These are phyloP conservation scores for Oemleria cerasiformis DNA, from an alignment of 306 rosid genomes.

Conservation along the genomic window DNA sequence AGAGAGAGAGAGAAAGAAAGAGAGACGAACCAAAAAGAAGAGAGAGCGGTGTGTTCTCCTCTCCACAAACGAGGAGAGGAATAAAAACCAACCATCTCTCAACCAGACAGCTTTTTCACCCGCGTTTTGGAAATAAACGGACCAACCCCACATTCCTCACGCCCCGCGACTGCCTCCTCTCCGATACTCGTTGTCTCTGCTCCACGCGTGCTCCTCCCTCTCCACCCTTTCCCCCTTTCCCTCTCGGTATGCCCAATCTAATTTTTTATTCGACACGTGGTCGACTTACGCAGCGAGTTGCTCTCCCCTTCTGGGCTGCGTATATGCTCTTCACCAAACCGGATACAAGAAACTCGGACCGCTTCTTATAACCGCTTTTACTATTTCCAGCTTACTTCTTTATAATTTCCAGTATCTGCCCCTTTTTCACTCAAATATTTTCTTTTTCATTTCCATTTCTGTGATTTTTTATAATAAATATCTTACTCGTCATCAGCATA, in stretches of 20 bases:
- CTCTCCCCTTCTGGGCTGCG: background rate
- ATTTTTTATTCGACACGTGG: slow-evolving; percentile 21
- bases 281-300: slow-evolving; percentile 4
- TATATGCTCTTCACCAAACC: background rate
- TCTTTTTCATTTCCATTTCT: background rate
- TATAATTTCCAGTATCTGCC: slow-evolving; percentile 13
- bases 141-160: slow-evolving; percentile 17
- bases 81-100: slow-evolving; percentile 73
- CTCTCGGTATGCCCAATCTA: background rate
- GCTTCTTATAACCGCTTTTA: slow-evolving; percentile 38
- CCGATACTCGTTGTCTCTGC: slow-evolving; percentile 9
- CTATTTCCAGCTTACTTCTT: slow-evolving; percentile 27
- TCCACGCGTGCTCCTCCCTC: slow-evolving; percentile 12
- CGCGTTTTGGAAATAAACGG: slow-evolving; percentile 33
- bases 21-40: slow-evolving; percentile 11
- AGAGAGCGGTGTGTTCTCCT: slow-evolving; percentile 53
- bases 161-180: background rate
- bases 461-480: background rate
- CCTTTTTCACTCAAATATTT: background rate
- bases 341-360: slow-evolving; percentile 35
- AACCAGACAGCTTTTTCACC: slow-evolving; percentile 36
- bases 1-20: slow-evolving; percentile 8
- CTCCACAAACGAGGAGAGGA: slow-evolving; percentile 87
- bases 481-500: background rate
- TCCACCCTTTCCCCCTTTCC: background rate